Evolutionary conservation across 2,329 filamentous ascomycete genomes (phyloP), one percentile per base, ranked within the genome.

Genomic region (Sclerotinia sclerotiorum): DNA sequence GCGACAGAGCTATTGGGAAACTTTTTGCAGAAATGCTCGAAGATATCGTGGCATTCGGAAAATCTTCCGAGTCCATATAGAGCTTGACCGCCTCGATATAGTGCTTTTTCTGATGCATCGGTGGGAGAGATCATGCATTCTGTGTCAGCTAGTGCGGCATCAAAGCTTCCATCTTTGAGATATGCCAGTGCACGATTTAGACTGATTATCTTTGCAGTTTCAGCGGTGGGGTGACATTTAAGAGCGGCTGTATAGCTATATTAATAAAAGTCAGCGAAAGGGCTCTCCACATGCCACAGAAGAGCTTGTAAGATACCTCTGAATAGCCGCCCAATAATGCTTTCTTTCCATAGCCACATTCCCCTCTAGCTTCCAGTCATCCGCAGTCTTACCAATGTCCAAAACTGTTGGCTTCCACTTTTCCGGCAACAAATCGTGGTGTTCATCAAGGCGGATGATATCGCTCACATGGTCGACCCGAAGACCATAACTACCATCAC

Each of bases 401-500:
- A 56, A 8, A n/a, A 68, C 24, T 13, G 44, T 54, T 44, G 68
- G 51, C 10, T 48, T 49, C 65, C 68, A 69, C 19, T 51, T 13
- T 5, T 57, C 27, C 13, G 68, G 68, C 7, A 68, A 56, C 42
- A 65, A 7, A 13, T 56, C 51, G 27, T 69, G 46, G 21, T 49
- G 11, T 54, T 17, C 44, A 62, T 62, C 42, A 24, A 72, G 46
- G 51, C 44, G 56, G 58, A 67, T 46, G 29, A 69, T 19, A 55
- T 72, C 70, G 17, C 64, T 81, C 21, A 83, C 71, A 73, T 72
- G 70, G 49, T 71, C 71, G 48, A 71, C 51, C 27, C 70, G 64
- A 35, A 86, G 69, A 62, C 87, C 84, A 35, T 80, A 83, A 0
- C 75, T 62, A 2, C 80, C 80, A 48, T 81, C 75, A 0, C 72